Base-by-base conservation (phyloP, 768 basidiomycete species). In the Sistotremastrum niveocremeum region DNA sequence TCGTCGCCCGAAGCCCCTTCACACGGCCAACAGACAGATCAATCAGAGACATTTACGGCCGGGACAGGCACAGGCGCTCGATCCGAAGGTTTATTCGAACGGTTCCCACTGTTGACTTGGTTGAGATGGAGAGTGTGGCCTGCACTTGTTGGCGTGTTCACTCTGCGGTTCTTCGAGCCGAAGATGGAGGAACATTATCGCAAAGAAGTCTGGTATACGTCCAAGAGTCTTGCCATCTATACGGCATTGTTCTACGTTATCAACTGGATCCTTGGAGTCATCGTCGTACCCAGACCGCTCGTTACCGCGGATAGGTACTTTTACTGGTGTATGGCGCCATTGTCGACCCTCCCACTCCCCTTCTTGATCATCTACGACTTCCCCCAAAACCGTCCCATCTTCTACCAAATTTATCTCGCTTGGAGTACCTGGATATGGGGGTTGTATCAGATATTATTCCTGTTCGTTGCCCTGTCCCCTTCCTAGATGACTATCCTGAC, bases 211-310 rank as follows among this genome's bases (percentile, higher is more conserved):
- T 49, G 48, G 48, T 49, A 40, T 38, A 49, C 28, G 30, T 34
- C 28, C 28, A 49, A 49, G 42, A 44, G 48, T 10, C 44, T 54
- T 4, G 49, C 51, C 39, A 47, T 58, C 30, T 49, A 50, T 36
- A 52, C 53, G 6, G 33, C 45, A 5, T 29, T 57, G 4, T 64
- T 57, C 40, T 50, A 61, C 43, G 35, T 59, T 20, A n/a, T 62
- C 33, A 62, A 63, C 47, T 65, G 63, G 63, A 54, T 62, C 4
- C 48, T 60, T 35, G 56, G 55, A 39, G 52, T 54, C 35, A 46
- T 49, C 20, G 51, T 51, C 34, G 55, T 51, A 8, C 41, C 46
- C 1, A 38, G 41, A 6, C 47, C 49, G n/a, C 38, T 49, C n/a
- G 41, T 42, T 9, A 41, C 47, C 6, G 35, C 47, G 12, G 53